These are phyloP conservation scores for Wallacemonas collosoma DNA, from an alignment of 208 protist genomes.

Conservation along the genomic window DNA sequence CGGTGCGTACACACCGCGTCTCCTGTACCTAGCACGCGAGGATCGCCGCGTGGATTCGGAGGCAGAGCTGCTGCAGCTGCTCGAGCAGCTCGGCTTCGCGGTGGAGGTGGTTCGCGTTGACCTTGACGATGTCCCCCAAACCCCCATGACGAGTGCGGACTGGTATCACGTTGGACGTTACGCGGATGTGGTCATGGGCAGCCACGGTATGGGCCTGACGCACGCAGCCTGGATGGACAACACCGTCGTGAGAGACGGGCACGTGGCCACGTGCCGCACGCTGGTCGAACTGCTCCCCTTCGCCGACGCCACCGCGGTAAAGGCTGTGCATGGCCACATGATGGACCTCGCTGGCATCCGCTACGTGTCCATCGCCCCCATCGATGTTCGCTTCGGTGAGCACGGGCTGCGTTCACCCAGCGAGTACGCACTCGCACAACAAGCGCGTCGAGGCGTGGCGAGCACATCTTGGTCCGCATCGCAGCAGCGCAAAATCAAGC, in stretches of 20 bases:
- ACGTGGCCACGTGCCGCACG: constrained; percentile 20
- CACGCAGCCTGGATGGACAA: constrained; percentile 53
- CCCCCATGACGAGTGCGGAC: constrained; percentile 26
- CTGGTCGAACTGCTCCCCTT: constrained; percentile 50
- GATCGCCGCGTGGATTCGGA: constrained; percentile 37
- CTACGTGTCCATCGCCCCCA: constrained; percentile 29
- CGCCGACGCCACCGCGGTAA: constrained; percentile 21
- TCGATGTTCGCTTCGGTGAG: constrained; percentile 24
- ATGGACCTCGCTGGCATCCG: constrained; percentile 21
- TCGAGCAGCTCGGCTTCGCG: constrained; percentile 41
- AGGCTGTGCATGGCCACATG: constrained; percentile 22
- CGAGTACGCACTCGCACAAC: constrained; percentile 1
- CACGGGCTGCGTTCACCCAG: background rate
- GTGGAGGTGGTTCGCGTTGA: constrained; percentile 36
- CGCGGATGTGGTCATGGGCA: constrained; percentile 51
- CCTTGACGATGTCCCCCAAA: background rate
- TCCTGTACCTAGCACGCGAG: constrained; percentile 43
- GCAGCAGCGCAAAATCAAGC: constrained; percentile 1
- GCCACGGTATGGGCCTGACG: constrained; percentile 40
- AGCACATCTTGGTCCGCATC: background rate
- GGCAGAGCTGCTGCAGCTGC: constrained; percentile 23
- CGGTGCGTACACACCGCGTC: constrained; percentile 20
- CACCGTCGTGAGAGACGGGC: background rate
- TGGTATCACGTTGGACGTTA: constrained; percentile 48
- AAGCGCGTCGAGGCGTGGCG: background rate